Conservation (phyloP, 2,329 filamentous ascomycete genomes). For the Epichloe uncinata region DNA sequence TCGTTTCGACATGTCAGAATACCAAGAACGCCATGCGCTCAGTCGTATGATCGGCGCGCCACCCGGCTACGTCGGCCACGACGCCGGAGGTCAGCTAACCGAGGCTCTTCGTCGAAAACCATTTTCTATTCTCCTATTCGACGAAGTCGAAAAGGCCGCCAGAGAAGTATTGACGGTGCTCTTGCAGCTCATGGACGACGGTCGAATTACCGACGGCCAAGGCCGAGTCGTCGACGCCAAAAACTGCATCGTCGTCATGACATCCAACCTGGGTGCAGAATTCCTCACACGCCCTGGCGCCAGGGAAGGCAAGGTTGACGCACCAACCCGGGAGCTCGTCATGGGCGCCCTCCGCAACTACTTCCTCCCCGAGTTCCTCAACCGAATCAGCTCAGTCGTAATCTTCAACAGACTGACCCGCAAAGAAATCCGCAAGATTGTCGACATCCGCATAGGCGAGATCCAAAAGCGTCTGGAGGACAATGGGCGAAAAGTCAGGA, state of each 20-base stretch:
- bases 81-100: conserved; percentile 88
- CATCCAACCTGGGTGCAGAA: conserved; percentile 91
- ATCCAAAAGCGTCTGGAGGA: conserved; percentile 81
- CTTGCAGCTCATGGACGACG: conserved; percentile 98
- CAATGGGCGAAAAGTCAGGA: conserved; percentile 76
- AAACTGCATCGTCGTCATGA: conserved; percentile 99
- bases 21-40: conserved; percentile 90
- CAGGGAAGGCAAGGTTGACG: conserved; percentile 74
- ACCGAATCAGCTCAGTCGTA: conserved; percentile 89
- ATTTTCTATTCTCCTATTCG: conserved; percentile 95
- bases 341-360: conserved; percentile 86
- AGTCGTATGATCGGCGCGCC: conserved; percentile 97
- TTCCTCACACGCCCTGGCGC: conserved; percentile 70
- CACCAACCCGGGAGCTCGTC: conserved; percentile 74
- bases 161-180: conserved; percentile 96
- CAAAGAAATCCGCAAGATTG: conserved; percentile 85
- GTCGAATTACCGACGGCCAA: conserved; percentile 95
- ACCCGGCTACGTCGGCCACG: conserved; percentile 96
- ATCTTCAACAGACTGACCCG: conserved; percentile 96
- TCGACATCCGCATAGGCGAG: conserved; percentile 75
- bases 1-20: conserved; percentile 98
- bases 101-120: conserved; percentile 87
- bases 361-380: conserved; percentile 97
- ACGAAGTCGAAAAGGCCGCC: conserved; percentile 96
- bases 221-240: conserved; percentile 86